Base-by-base conservation (phyloP, 2,329 filamentous ascomycete genomes). In the Sporothrix luriei region DNA sequence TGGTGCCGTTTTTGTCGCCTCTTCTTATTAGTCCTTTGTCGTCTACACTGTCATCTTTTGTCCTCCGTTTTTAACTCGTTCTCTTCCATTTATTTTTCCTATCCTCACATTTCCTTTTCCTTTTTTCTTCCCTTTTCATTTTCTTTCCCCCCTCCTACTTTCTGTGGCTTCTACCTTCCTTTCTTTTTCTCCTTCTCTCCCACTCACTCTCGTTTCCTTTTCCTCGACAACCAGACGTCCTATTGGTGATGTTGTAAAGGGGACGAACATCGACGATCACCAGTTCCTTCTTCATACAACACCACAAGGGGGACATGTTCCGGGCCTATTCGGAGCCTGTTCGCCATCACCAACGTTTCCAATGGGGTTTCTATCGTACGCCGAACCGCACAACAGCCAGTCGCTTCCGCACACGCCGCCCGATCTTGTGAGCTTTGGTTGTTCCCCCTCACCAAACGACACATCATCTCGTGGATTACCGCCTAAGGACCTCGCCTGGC, bases 331-430 rank as follows among this genome's bases (percentile, higher is more conserved):
- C 61, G 64, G 70, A 69, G 68, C 55, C 62, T 70, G 57, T 61
- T 68, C 72, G n/a, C 57, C 57, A 46, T 62, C 43, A 57, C 73
- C 72, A 73, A 69, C 75, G 74, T 74, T 81, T 78, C 81, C 84
- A 84, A 87, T 87, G 85, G 85, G 84, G 80, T 82, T 84, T 80
- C 77, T 83, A 82, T 78, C 83, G 77, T 79, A 77, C 74, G 75
- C 83, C 78, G 83, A 86, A 76, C 79, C 82, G 77, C 81, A 82
- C 76, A 82, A 80, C 77, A 83, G 80, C 75, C 81, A 83, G 77
- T 79, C 81, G 76, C 78, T 82, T 73, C 84, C 84, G 76, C 81
- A 84, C 74, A 86, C 84, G 72, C 84, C 85, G 72, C 84, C 84
- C 70, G 85, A 85, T 74, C 77, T 85, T 75, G 80, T 82, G 74